Evolutionary conservation across 768 basidiomycete genomes (phyloP).

Genomic region (Clitopilus passeckerianus): DNA sequence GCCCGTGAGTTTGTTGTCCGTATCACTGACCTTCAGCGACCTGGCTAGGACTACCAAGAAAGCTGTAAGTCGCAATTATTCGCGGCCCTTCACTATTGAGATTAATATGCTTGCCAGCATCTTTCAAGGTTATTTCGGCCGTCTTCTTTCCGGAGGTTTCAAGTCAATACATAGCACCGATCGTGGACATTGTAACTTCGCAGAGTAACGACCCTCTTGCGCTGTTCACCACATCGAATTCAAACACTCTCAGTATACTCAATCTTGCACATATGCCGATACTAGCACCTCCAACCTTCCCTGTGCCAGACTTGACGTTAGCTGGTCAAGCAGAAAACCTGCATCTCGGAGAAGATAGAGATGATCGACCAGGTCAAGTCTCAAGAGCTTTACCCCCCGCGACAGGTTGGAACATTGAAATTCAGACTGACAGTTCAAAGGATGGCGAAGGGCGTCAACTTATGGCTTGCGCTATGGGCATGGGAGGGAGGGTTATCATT

Average conservation of each 20-base stretch:
- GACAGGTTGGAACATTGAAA: conserved; percentile 10
- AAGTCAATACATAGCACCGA: conserved; percentile 25
- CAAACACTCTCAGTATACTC: conserved; percentile 34
- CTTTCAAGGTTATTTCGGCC: conserved; percentile 58
- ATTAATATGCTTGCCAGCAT: conserved; percentile 34
- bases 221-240: conserved; percentile 33
- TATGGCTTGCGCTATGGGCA: conserved; percentile 36
- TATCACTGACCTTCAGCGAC: neutral
- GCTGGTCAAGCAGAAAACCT: conserved; percentile 14
- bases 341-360: conserved; percentile 21
- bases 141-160: conserved; percentile 35
- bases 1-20: neutral
- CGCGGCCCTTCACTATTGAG: neutral
- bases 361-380: conserved; percentile 3
- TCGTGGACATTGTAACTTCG: conserved; percentile 38
- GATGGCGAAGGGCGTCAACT: conserved; percentile 17
- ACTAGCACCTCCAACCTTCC: conserved; percentile 36
- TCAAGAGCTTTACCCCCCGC: neutral
- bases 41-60: conserved; percentile 64
- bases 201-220: conserved; percentile 49
- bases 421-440: conserved; percentile 9
- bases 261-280: conserved; percentile 43
- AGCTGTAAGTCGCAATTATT: conserved; percentile 48
- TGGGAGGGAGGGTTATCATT: conserved; percentile 34
- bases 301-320: conserved; percentile 22